A percentile compares a stretch with the other conserved stretches of the same genome.
phyloP scores from a whole-genome alignment of 1,284 basidiomycete species.

The Fomitopsis palustris region DNA sequence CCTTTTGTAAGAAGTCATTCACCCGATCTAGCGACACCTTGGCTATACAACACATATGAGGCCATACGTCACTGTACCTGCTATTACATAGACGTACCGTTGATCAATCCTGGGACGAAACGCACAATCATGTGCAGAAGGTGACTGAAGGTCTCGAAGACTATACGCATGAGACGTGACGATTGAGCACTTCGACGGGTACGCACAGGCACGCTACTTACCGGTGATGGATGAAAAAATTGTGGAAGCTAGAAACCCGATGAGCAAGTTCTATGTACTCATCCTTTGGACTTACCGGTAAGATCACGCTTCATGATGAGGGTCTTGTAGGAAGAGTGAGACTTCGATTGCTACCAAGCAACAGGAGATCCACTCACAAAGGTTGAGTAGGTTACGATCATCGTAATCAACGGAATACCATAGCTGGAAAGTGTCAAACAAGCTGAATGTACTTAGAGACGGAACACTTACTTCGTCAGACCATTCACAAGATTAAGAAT shows the following conservation, averaged over 20 bases:
- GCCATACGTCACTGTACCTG: neutral
- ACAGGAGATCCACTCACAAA: constrained; percentile 34
- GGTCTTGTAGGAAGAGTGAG: constrained; percentile 24
- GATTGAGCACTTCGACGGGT: neutral
- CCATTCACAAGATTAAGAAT: constrained; percentile 6
- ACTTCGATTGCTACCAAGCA: neutral
- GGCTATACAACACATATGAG: constrained; percentile 16
- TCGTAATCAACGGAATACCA: constrained; percentile 61
- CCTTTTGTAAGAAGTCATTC: constrained; percentile 41
- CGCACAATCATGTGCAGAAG: constrained; percentile 31
- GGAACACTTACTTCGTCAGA: constrained; percentile 10
- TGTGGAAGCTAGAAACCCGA: constrained; percentile 25
- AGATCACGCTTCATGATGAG: constrained; percentile 30
- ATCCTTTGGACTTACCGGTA: constrained; percentile 19
- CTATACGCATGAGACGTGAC: constrained; percentile 5
- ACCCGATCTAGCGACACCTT: constrained; percentile 48
- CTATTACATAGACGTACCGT: constrained; percentile 22
- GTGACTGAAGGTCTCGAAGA: constrained; percentile 35
- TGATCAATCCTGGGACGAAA: constrained; percentile 29
- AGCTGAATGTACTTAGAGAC: neutral
- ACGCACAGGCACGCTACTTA: constrained; percentile 13
- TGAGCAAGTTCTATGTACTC: constrained; percentile 10
- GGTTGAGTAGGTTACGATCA: constrained; percentile 63
- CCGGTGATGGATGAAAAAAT: constrained; percentile 40
- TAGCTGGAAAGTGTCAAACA: constrained; percentile 34